Evolutionary conservation across 192 early-diverging fungal genomes (phyloP), one percentile per base, ranked within the genome.

Genomic region (Backusella liffmaniae): DNA sequence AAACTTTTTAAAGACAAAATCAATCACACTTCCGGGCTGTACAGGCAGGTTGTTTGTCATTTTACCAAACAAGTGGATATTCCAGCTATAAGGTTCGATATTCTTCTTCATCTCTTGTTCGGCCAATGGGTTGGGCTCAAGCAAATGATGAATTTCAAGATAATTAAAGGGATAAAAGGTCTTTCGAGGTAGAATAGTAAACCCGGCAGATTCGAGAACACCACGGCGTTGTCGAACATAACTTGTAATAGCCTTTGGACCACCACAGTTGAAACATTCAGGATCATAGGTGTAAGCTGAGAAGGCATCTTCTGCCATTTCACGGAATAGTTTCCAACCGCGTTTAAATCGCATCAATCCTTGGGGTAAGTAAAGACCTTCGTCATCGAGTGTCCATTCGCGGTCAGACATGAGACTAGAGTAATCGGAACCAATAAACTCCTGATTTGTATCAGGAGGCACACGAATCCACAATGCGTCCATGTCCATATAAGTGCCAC

Each of bases 401-500:
- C 66, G 68, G 68, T 90, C 88, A 1, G 78, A 66, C 13, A 77
- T 46, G 4, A 82, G 70, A 35, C 81, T 86, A 0, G 88, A 86
- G 29, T 79, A 77, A 72, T 90, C 88, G 0, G 88, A 82, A 21
- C 88, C 88, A 79, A 90, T 88, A 49, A 87, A 90, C 77, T 90
- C 85, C 6, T 85, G 79, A 5, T 82, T 78, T 5, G 75, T 72
- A 42, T 88, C 84, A 0, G 85, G 85, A 15, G 88, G 88, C 0
- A 80, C 70, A n/a, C 87, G 84, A 6, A 87, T 77, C 88, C 86
- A 90, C 16, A 90, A 79, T 35, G 87, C 85, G 53, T 90, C 88
- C 85, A 90, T 90, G 70, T 90, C 88, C 88, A 90, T 90, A 79
- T 88, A 90, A 10, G 85, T 86, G 12, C 88, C 88, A 66, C 88